Evolutionary conservation across 2,329 filamentous ascomycete species (phyloP).

Genomic region (Plectosphaerella cucumerina): DNA sequence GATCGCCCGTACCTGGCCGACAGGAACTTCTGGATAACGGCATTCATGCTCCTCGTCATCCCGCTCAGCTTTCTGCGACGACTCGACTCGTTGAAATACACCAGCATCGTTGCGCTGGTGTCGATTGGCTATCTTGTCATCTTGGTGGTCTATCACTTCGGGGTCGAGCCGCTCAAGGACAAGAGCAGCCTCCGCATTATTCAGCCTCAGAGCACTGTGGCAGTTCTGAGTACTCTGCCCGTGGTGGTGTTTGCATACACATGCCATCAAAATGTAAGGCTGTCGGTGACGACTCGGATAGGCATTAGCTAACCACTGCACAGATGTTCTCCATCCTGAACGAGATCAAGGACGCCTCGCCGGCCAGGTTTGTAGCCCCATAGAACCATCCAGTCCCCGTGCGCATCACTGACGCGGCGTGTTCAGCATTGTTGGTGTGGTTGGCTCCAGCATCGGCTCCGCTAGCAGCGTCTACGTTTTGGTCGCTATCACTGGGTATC

Average conservation of each 20-base stretch:
- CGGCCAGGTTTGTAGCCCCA: constrained; percentile 35
- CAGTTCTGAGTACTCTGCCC: constrained; percentile 79
- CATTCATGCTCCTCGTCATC: constrained; percentile 94
- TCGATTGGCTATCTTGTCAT: constrained; percentile 94
- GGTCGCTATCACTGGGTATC: constrained; percentile 90
- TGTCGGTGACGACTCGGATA: neutral
- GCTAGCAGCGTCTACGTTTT: constrained; percentile 85
- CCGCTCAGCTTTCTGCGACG: constrained; percentile 88
- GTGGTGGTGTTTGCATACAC: constrained; percentile 99
- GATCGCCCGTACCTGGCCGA: constrained; percentile 72
- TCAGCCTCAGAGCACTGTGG: constrained; percentile 73
- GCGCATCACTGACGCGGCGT: constrained; percentile 19
- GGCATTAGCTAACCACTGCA: constrained; percentile 19
- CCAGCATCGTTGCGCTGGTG: constrained; percentile 82
- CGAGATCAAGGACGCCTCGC: constrained; percentile 83
- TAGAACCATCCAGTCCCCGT: too few relatives aligned
- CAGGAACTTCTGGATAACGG: constrained; percentile 95
- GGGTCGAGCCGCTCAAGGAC: constrained; percentile 70
- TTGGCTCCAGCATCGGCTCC: constrained; percentile 79
- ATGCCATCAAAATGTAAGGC: constrained; percentile 87
- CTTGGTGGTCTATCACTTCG: constrained; percentile 88
- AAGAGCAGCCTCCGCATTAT: constrained; percentile 73
- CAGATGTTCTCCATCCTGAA: constrained; percentile 99
- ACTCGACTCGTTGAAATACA: constrained; percentile 95
- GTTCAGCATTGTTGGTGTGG: constrained; percentile 68